These are phyloP conservation scores for Dissophora ornata DNA, from an alignment of 192 early-diverging fungal species.

Conservation along the genomic window DNA sequence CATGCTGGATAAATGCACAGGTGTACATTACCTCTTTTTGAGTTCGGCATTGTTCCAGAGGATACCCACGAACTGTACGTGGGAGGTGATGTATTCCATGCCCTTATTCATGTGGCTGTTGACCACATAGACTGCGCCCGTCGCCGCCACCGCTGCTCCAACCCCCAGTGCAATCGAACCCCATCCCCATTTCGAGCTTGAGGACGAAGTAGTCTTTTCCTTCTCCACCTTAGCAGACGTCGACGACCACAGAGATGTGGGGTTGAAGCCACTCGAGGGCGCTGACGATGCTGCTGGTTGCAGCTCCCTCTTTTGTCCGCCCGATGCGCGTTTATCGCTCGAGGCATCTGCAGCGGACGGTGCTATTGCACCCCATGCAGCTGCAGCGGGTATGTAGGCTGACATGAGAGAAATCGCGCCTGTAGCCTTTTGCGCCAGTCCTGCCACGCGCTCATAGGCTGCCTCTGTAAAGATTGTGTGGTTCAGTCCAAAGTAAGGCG, in stretches of 20 bases:
- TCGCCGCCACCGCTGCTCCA: constrained; percentile 54
- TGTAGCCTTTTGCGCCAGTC: constrained; percentile 43
- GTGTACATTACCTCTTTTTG: constrained; percentile 50
- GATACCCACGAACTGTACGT: constrained; percentile 65
- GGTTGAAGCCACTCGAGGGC: constrained; percentile 16
- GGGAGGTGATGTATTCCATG: constrained; percentile 51
- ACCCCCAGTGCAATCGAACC: constrained; percentile 52
- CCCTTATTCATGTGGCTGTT: constrained; percentile 49
- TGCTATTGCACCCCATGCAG: constrained; percentile 10
- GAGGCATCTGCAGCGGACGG: neutral
- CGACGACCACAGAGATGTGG: constrained; percentile 15
- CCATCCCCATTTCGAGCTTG: constrained; percentile 55
- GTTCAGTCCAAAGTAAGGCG: constrained; percentile 66
- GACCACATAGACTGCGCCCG: constrained; percentile 55
- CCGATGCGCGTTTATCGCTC: neutral
- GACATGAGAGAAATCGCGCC: constrained; percentile 28
- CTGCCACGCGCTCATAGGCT: constrained; percentile 49
- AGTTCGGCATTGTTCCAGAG: constrained; percentile 55
- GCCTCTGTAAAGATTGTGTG: constrained; percentile 49
- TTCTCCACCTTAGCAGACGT: constrained; percentile 10
- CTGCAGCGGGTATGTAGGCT: constrained; percentile 20
- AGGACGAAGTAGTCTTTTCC: constrained; percentile 7
- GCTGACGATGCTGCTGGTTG: neutral
- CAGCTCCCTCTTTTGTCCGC: neutral
- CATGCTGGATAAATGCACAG: too few species aligned